Base-by-base conservation (phyloP, 106 monocot species). In the Dioscorea alata region DNA sequence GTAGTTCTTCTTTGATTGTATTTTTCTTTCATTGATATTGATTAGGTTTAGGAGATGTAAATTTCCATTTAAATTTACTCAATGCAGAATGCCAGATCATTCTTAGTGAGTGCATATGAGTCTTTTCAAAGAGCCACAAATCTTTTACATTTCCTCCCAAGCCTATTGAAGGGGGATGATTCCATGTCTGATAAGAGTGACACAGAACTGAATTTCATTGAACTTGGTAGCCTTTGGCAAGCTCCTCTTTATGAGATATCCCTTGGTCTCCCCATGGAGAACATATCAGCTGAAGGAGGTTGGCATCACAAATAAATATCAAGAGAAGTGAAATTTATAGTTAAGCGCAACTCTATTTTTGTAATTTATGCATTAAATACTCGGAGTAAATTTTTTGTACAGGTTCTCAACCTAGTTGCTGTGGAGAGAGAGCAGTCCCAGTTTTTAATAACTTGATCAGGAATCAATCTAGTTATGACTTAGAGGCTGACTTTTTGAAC, bases 201-300 rank as follows among this genome's bases (percentile, higher is more conserved):
- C 24, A 59, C 60, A 16, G 79, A 76, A 10, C 58, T 61, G 6
- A 70, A 83, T 62, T 92, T 97, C 73, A 60, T 92, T 12, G 79
- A 89, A 33, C 75, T 97, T 21, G 97, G 86, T 49, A 72, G 71
- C 49, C 49, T 66, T 14, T 87, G 89, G 80, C 84, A 88, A 28
- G 84, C 92, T 20, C 80, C 89, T 23, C 71, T 79, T 8, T 97
- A 72, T 58, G 86, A 89, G 86, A 97, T 97, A 15, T 62, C 83
- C 67, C 71, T 96, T 53, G 68, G 65, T 53, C 63, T 60, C 7
- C 57, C 18, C 18, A 54, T 54, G 54, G 54, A 18, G 54, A 19
- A 16, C 15, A 18, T 54, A 14, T 4, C 19, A 3, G 54, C 13
- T 54, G 19, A 54, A 60, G 52, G 53, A 24, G 13, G 35, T 63